Conservation (phyloP, 305 asterid genomes). For the Fraxinus albicans region DNA sequence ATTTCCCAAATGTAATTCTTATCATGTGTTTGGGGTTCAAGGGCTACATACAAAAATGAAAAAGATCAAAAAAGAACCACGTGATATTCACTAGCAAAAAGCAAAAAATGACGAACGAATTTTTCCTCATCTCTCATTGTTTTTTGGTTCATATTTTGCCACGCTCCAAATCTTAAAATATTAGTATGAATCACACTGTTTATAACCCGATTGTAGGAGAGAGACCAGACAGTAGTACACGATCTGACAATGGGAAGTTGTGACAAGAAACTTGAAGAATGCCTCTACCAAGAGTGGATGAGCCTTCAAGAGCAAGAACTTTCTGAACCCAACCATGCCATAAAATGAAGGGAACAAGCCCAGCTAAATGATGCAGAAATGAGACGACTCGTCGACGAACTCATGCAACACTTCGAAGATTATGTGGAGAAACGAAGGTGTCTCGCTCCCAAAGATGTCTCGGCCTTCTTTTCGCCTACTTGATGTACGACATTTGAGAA, state of each 20-base stretch:
- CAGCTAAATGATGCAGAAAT: neutral
- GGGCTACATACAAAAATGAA: neutral
- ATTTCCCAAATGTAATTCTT: neutral
- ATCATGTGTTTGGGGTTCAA: neutral
- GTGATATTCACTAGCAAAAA: neutral
- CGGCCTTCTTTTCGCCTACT: constrained; percentile 16
- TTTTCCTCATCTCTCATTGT: neutral
- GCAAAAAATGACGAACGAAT: neutral
- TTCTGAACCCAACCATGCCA: constrained; percentile 1
- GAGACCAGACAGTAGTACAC: neutral
- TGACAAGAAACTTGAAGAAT: neutral
- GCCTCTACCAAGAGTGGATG: constrained; percentile 30
- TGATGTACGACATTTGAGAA: constrained; percentile 28
- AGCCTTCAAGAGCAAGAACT: constrained; percentile 27
- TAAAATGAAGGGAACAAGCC: neutral
- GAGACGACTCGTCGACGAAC: neutral
- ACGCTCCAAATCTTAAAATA: neutral
- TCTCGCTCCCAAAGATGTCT: constrained; percentile 4
- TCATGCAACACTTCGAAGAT: constrained; percentile 7
- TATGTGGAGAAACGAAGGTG: constrained; percentile 9
- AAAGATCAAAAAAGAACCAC: neutral
- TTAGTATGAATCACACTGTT: neutral
- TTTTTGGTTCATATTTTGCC: neutral
- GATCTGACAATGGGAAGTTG: neutral
- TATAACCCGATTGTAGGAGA: neutral